phyloP scores from a whole-genome alignment of 179 eudicot species.

The Spergularia azorica region DNA sequence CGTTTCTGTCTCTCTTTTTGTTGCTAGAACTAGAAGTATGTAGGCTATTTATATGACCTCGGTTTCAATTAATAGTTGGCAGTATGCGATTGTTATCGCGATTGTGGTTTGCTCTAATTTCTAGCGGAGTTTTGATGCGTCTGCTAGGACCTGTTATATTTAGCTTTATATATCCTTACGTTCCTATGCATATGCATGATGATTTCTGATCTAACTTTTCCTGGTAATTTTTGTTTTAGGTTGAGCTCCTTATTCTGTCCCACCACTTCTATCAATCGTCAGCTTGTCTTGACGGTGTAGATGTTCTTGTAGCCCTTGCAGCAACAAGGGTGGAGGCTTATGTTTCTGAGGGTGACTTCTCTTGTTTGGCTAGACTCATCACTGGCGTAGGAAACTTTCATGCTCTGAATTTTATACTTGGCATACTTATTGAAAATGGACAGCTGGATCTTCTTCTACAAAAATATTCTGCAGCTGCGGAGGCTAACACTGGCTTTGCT shows the following conservation, averaged over 20 bases:
- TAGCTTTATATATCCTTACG: background rate
- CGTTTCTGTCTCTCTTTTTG: background rate
- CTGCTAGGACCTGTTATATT: background rate
- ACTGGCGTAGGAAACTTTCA: constrained; percentile 99
- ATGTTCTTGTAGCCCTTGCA: constrained; percentile 98
- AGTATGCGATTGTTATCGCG: background rate
- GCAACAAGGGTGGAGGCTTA: constrained; percentile 98
- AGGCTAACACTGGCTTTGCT: constrained; percentile 69
- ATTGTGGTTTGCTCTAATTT: background rate
- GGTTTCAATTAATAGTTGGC: background rate
- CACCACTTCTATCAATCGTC: constrained; percentile 99
- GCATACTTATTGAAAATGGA: constrained; percentile 91
- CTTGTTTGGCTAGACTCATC: constrained; percentile 93
- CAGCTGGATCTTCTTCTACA: constrained; percentile 96
- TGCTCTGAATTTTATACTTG: constrained; percentile 90
- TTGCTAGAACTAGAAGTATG: too few species aligned
- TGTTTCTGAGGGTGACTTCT: constrained; percentile 90
- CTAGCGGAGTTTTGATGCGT: background rate
- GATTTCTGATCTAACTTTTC: constrained; percentile 21
- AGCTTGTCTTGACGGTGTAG: constrained; percentile 99
- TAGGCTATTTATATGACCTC: too few species aligned
- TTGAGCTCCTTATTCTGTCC: constrained; percentile 96
- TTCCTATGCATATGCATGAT: background rate
- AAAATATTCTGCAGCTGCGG: constrained; percentile 92
- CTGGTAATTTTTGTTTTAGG: constrained; percentile 52